Evolutionary conservation across 2,329 filamentous ascomycete genomes (phyloP), one percentile per base, ranked within the genome.

Genomic region (Stagonosporopsis cucurbitacearum): DNA sequence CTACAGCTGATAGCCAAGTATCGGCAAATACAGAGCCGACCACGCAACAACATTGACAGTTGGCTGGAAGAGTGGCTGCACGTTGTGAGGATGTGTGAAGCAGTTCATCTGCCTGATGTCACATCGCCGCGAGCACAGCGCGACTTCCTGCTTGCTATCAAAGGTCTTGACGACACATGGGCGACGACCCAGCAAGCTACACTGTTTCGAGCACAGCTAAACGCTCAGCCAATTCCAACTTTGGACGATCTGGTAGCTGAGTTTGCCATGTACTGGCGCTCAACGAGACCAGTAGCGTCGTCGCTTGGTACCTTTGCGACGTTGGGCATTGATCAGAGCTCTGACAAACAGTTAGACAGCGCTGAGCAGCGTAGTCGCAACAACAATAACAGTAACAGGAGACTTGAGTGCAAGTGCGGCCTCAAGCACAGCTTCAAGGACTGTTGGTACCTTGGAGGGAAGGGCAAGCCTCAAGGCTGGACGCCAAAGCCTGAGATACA

Each of bases 221-320:
- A 42, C 20, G 36, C 37, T 43, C 12, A 42, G 25, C 25, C 15
- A 19, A 42, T 50, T 15, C 39, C 47, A 32, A 40, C 33, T 4
- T 42, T 50, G 32, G 47, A 50, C 36, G 39, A 50, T n/a, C 47
- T 50, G n/a, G 37, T 50, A 17, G 39, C 37, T 11, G 47, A 50
- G 37, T 50, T 50, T 43, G n/a, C 25, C 17, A 50, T 43, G 47
- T 43, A 50, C 37, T 50, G 37, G 47, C 37, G 47, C 47, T 50
- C 30, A 13, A 50, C 37, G 26, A 42, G 28, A 20, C 49, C 30
- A 52, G 41, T 52, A 19, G 48, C 48, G 23, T 52, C 40, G 30
- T 52, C 40, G 20, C 48, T 50, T 23, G 37, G 48, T 25, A 33
- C 48, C 33, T 50, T 50, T n/a, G 48, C 46, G 23, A 49, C 46